A percentile compares a stretch with the other conserved stretches of the same genome.
These are phyloP conservation scores for Trichoderma guizhouense DNA, from an alignment of 2,329 filamentous ascomycete genomes.

Conservation along the genomic window DNA sequence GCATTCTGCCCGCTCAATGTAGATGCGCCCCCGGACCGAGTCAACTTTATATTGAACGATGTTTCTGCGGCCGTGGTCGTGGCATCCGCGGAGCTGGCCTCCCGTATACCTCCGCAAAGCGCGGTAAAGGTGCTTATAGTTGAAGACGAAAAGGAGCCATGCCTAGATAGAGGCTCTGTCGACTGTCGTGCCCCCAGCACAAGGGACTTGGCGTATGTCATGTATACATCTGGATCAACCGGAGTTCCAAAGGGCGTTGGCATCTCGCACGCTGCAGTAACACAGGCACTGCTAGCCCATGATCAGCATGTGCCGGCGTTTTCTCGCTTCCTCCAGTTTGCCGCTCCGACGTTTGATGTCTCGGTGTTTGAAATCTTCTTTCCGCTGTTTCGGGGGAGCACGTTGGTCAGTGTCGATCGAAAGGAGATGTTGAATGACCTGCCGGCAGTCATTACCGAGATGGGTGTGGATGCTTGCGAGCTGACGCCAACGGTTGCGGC, in stretches of 20 bases:
- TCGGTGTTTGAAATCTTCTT: slow-evolving; percentile 96
- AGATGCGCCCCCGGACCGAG: slow-evolving; percentile 72
- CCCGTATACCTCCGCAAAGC: slow-evolving; percentile 36
- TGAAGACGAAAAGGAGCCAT: slow-evolving; percentile 16
- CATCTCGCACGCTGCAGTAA: slow-evolving; percentile 74
- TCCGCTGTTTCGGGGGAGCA: slow-evolving; percentile 69
- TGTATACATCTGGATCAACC: slow-evolving; percentile 91
- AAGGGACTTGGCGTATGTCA: slow-evolving; percentile 71
- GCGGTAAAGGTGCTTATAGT: slow-evolving; percentile 37
- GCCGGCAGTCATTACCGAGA: slow-evolving; percentile 58
- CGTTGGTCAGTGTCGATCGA: slow-evolving; percentile 69
- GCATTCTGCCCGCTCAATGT: slow-evolving; percentile 83
- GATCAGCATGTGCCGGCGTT: slow-evolving; percentile 73
- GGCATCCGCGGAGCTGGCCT: slow-evolving; percentile 51
- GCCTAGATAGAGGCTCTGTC: not conserved
- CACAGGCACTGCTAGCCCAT: slow-evolving; percentile 80
- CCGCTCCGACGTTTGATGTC: slow-evolving; percentile 89
- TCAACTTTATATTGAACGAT: slow-evolving; percentile 79
- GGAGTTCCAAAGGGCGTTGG: slow-evolving; percentile 85
- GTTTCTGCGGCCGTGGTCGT: slow-evolving; percentile 67
- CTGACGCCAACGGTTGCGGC: slow-evolving; percentile 84
- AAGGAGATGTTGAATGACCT: slow-evolving; percentile 72
- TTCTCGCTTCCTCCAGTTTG: slow-evolving; percentile 82
- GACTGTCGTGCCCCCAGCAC: slow-evolving; percentile 25
- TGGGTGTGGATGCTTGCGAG: slow-evolving; percentile 79